Percentiles rank a stretch among this genome's conserved stretches.
These are phyloP conservation scores for Trifolium fragiferum DNA, from an alignment of 306 rosid species.

Conservation along the genomic window DNA sequence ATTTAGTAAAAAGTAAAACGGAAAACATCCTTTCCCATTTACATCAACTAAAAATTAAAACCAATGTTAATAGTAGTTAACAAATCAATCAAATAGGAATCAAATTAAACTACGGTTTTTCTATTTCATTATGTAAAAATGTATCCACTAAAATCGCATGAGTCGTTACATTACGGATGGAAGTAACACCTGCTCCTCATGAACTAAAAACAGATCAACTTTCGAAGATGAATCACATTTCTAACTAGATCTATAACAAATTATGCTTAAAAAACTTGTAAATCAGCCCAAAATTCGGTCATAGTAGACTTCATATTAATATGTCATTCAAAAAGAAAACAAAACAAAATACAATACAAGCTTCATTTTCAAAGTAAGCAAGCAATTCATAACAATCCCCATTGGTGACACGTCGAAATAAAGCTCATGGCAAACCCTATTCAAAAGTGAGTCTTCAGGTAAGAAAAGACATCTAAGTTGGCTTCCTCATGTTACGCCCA, in stretches of 20 bases:
- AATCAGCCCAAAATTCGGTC: conserved; percentile 36
- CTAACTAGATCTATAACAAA: conserved; percentile 34
- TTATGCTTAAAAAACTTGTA: conserved; percentile 23
- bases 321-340: neutral
- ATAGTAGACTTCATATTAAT: conserved; percentile 31
- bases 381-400: conserved; percentile 11
- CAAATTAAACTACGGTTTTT: neutral
- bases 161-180: neutral
- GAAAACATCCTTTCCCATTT: no score
- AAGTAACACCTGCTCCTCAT: neutral
- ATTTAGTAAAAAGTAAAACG: neutral
- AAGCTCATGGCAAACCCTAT: conserved; percentile 34
- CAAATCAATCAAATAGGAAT: no score
- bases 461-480: conserved; percentile 50
- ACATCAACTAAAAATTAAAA: conserved; percentile 39
- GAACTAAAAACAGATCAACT: neutral
- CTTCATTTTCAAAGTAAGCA: conserved; percentile 26
- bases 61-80: neutral
- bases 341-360: neutral
- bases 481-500: conserved; percentile 93
- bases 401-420: neutral
- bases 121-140: neutral
- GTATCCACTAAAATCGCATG: no score
- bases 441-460: conserved; percentile 27
- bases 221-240: neutral